Evolutionary conservation across 257 asterid species (phyloP).

Genomic region (Solanum medicagineum): DNA sequence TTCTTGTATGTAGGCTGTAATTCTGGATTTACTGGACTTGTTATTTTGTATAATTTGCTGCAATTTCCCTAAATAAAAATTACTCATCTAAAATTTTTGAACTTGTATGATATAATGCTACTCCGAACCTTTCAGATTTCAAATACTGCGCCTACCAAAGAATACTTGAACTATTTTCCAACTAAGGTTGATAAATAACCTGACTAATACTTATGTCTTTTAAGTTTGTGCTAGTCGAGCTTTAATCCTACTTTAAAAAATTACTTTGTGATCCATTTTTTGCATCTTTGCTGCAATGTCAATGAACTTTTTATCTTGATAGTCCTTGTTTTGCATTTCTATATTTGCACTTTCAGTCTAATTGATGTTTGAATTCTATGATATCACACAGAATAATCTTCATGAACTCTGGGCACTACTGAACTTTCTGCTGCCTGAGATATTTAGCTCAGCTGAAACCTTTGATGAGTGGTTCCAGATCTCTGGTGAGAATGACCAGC

Average conservation of each 20-base stretch:
- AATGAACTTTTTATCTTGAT: neutral
- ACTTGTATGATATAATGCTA: neutral
- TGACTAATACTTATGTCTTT: neutral
- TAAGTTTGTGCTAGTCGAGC: neutral
- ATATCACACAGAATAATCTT: conserved; percentile 79
- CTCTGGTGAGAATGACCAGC: conserved; percentile 95
- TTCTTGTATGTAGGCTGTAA: neutral
- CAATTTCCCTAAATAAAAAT: neutral
- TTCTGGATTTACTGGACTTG: neutral
- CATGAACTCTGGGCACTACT: conserved; percentile 99
- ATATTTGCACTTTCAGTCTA: neutral
- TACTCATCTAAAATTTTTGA: neutral
- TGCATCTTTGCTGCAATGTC: neutral
- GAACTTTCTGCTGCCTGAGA: conserved; percentile 94
- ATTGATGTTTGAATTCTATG: neutral
- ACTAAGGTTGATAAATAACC: neutral
- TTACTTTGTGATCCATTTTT: neutral
- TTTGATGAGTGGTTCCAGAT: conserved; percentile 99
- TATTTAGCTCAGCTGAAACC: conserved; percentile 98
- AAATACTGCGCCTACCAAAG: neutral
- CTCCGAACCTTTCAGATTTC: neutral
- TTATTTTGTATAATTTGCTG: neutral
- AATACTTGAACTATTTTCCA: neutral
- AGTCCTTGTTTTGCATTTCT: neutral
- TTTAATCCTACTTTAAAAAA: neutral